These are phyloP conservation scores for Yamadazyma nakazawae DNA, from an alignment of 805 yeast species.

Conservation along the genomic window DNA sequence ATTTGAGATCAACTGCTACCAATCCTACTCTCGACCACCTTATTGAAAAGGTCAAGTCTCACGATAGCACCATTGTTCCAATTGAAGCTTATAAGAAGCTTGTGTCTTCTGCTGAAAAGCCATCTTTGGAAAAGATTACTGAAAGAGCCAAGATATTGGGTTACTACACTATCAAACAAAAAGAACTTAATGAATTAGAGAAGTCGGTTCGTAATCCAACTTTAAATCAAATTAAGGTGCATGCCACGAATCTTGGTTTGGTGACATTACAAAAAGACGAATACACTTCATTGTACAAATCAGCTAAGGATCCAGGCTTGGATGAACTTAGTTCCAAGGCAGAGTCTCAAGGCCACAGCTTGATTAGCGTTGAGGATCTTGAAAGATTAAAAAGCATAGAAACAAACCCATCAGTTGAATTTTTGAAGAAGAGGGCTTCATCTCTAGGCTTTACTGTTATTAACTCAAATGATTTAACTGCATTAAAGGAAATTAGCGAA, in stretches of 20 bases:
- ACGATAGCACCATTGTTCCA: conserved; percentile 14
- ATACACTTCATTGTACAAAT: conserved; percentile 27
- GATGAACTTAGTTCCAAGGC: conserved; percentile 23
- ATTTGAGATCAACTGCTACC: conserved; percentile 16
- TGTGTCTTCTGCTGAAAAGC: conserved; percentile 14
- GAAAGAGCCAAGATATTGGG: conserved; percentile 15
- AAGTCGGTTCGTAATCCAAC: conserved; percentile 31
- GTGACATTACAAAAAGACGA: conserved; percentile 31
- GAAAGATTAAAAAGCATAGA: conserved; percentile 8
- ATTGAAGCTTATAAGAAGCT: conserved; percentile 14
- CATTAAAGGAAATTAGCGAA: conserved; percentile 20
- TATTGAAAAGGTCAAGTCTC: conserved; percentile 5
- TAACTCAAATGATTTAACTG: conserved; percentile 17
- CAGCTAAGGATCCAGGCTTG: conserved; percentile 27
- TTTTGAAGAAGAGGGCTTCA: conserved; percentile 3
- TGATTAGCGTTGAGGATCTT: conserved; percentile 13
- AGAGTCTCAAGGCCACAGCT: conserved; percentile 6
- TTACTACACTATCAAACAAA: conserved; percentile 12
- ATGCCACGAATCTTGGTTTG: conserved; percentile 33
- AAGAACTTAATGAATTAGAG: conserved; percentile 16
- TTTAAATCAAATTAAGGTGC: conserved; percentile 30
- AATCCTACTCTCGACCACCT: conserved; percentile 21
- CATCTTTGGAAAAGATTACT: conserved; percentile 18
- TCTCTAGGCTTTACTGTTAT: conserved; percentile 6
- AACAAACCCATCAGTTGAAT: conserved; percentile 9